Evolutionary conservation across 164 flowering plant genomes (phyloP), one percentile per base, ranked within the genome.

Genomic region (Akebia trifoliata): DNA sequence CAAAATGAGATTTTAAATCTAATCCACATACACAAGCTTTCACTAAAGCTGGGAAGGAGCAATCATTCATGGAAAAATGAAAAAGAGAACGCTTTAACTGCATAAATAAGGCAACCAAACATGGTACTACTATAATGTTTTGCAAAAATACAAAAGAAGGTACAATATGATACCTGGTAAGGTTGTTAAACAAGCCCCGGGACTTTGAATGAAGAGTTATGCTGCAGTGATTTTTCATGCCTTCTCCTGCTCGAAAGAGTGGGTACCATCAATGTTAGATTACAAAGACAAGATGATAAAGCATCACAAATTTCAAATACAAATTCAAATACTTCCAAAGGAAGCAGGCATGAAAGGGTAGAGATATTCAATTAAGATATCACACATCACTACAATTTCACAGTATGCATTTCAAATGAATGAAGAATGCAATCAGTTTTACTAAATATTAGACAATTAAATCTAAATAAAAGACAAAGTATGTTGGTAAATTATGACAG

Each of bases 181-280:
- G 46, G 8, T 14, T 10, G 21, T n/a, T 51, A 64, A 0, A 32
- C 50, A 28, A 56, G 54, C 38, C 11, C 15, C n/a, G 25, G 2
- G 25, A 59, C 63, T 47, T 63, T 62, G 46, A 54, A 45, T 25
- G 59, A 17, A 53, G 18, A 37, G 11, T 54, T 21, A 10, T 20
- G 42, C 35, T 35, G 55, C 0, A 44, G 2, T 6, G 52, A 35
- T 12, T 57, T 53, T 32, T 57, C 62, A n/a, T 60, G 39, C 61
- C 71, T 62, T 63, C 50, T 69, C 66, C 81, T 74, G 75, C 37
- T 37, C 61, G 2, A 29, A 24, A 49, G 21, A 61, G n/a, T n/a
- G n/a, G n/a, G n/a, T n/a, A n/a, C n/a, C 38, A 59, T 36, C 22
- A 43, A 50, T 17, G 8, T 40, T 15, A 39, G 18, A 9, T 50